phyloP scores from a whole-genome alignment of 768 basidiomycete genomes.

The Boletus pseudopeckii region DNA sequence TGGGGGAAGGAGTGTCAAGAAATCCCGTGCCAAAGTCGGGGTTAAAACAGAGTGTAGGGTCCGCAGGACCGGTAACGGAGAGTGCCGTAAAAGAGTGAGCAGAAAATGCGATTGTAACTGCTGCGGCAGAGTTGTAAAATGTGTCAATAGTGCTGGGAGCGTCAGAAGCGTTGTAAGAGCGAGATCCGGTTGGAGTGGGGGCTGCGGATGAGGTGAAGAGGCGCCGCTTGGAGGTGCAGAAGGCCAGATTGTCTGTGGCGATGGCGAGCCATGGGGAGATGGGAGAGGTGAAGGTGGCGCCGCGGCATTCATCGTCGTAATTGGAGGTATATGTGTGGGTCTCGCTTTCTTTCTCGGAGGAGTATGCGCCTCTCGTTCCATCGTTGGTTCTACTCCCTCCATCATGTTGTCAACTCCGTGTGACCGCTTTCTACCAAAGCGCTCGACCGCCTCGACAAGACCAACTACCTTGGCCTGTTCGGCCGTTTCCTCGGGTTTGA shows the following conservation, averaged over 20 bases:
- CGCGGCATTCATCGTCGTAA: slow-evolving; percentile 65
- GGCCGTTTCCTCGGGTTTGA: slow-evolving; percentile 58
- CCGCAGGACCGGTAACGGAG: slow-evolving; percentile 86
- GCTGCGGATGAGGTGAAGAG: slow-evolving; percentile 64
- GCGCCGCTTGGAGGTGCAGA: slow-evolving; percentile 78
- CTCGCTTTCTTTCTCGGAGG: slow-evolving; percentile 78
- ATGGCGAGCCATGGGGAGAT: slow-evolving; percentile 81
- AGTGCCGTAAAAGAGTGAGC: slow-evolving; percentile 87
- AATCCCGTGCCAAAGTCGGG: slow-evolving; percentile 91
- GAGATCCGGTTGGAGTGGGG: slow-evolving; percentile 78
- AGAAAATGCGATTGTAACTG: slow-evolving; percentile 90
- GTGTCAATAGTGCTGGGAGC: slow-evolving; percentile 74
- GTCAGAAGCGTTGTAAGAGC: slow-evolving; percentile 82
- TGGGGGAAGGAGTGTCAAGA: slow-evolving; percentile 85
- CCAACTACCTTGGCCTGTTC: slow-evolving; percentile 55
- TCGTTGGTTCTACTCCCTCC: slow-evolving; percentile 69
- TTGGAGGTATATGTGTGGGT: slow-evolving; percentile 53
- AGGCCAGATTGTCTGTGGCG: slow-evolving; percentile 73
- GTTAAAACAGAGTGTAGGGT: slow-evolving; percentile 85
- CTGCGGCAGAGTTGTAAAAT: slow-evolving; percentile 78
- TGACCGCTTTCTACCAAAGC: slow-evolving; percentile 65
- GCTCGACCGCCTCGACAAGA: slow-evolving; percentile 77
- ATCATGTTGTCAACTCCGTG: slow-evolving; percentile 56
- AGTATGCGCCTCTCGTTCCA: slow-evolving; percentile 41
- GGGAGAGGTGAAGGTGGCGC: slow-evolving; percentile 83